Evolutionary conservation across 169 alveolate genomes (phyloP).

Genomic region (Eimeria falciformis): DNA sequence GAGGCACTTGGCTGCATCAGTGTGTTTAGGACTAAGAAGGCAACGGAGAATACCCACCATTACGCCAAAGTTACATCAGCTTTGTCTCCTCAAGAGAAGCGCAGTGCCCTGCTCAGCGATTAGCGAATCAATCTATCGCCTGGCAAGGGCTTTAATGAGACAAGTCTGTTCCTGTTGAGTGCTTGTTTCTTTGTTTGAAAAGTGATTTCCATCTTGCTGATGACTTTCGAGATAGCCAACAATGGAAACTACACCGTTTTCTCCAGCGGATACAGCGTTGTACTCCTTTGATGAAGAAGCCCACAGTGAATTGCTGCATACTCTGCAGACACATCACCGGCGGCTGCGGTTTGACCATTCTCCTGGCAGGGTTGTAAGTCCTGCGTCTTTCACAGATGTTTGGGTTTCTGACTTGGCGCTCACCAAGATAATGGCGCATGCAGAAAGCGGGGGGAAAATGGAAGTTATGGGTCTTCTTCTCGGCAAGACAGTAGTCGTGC

Average conservation of each 20-base stretch:
- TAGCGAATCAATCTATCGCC: too few species aligned
- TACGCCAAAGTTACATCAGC: too few species aligned
- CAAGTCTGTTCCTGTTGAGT: too few species aligned
- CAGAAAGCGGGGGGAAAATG: constrained; percentile 88
- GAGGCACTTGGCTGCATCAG: too few species aligned
- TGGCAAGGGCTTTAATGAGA: too few species aligned
- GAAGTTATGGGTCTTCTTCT: constrained; percentile 96
- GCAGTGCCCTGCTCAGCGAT: too few species aligned
- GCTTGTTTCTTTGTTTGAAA: too few species aligned
- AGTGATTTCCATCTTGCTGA: too few species aligned
- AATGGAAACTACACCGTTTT: neutral
- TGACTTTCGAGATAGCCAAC: too few species aligned
- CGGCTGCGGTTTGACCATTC: constrained; percentile 38
- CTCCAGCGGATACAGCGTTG: constrained; percentile 18
- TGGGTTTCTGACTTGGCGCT: constrained; percentile 89
- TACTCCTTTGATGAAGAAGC: constrained; percentile 60
- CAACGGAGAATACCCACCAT: too few species aligned
- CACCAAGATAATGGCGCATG: constrained; percentile 93
- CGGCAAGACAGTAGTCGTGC: constrained; percentile 86
- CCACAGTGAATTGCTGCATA: constrained; percentile 52
- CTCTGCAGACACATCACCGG: constrained; percentile 63
- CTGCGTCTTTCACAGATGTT: constrained; percentile 75
- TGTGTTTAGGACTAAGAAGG: too few species aligned
- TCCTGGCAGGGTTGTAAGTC: constrained; percentile 6
- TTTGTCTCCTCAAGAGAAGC: too few species aligned